Base-by-base conservation (phyloP, 306 rosid species). In the Begonia peltatifolia region DNA sequence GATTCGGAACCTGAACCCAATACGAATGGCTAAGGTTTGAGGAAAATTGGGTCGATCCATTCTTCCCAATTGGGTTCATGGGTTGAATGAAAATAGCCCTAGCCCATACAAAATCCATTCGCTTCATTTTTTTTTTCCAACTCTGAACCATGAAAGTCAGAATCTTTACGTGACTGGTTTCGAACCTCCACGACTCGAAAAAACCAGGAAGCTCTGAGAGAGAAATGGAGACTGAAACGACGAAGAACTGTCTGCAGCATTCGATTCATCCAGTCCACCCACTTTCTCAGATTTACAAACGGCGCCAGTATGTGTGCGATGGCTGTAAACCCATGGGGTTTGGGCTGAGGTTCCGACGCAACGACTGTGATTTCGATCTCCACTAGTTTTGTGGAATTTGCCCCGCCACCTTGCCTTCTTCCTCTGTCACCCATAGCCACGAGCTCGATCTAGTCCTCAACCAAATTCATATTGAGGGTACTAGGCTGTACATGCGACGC, bases 221-320 rank as follows among this genome's bases (percentile, higher is more conserved):
- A 50, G 53, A 50, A 36, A 63, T 54, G 68, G 60, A 6, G 12
- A 25, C 41, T 6, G 48, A 20, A 53, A 22, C 12, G 10, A 30
- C 42, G 46, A 12, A 50, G 11, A 42, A 42, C 6, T 49, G n/a
- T 3, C 25, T 50, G 4, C 25, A 64, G 42, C 69, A 64, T 48
- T 9, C 22, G 18, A 42, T 46, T 47, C 63, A 56, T 50, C 69
- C 58, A 4, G n/a, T n/a, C 47, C 69, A 64, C 12, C 41, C 57
- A 12, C 58, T 64, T 13, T 49, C 41, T 4, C 42, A 13, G 15
- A 0, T 42, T 15, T 6, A 25, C 22, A 23, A 11, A 6, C 8
- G 14, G 38, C 15, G 9, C 10, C 20, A 30, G 14, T 65, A 41
- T 20, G 20, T 11, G 7, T 57, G 69, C 12, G 58, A 57, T 52